Conservation (phyloP, 2,329 filamentous ascomycete species). For the Colletotrichum spinosum region DNA sequence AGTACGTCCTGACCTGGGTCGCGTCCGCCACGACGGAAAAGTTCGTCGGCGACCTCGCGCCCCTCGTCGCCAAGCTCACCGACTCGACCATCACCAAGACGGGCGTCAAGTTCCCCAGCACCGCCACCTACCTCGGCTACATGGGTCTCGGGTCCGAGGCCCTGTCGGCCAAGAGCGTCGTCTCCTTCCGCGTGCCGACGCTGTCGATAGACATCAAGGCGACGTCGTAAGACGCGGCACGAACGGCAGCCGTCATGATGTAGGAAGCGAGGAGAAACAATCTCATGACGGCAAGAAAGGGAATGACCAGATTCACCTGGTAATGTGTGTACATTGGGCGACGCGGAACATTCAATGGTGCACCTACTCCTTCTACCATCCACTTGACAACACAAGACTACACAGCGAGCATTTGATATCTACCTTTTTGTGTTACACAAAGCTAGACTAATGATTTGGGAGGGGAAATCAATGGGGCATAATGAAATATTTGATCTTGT, state of each 20-base stretch:
- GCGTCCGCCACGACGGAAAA: conserved; percentile 47
- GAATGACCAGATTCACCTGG: conserved; percentile 6
- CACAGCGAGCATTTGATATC: conserved; percentile 37
- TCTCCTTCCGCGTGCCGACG: conserved; percentile 60
- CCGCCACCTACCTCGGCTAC: conserved; percentile 61
- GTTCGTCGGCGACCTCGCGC: conserved; percentile 60
- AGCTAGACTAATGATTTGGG: conserved; percentile 33
- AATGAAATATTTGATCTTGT: conserved; percentile 30
- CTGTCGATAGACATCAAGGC: conserved; percentile 48
- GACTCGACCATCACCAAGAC: conserved; percentile 36
- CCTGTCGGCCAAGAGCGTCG: conserved; percentile 54
- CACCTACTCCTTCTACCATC: not conserved
- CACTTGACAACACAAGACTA: not conserved
- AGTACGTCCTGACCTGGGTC: conserved; percentile 64
- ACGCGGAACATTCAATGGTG: no score
- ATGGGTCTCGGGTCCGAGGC: conserved; percentile 64
- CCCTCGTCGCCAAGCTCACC: conserved; percentile 56
- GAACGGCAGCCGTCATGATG: not conserved
- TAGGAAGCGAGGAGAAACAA: not conserved
- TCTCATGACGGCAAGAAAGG: not conserved
- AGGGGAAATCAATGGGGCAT: conserved; percentile 14
- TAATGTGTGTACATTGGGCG: no score
- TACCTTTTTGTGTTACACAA: not conserved
- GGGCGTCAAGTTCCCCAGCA: conserved; percentile 50
- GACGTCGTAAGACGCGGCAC: conserved; percentile 1